These are phyloP conservation scores for Vanderwaltozyma tropicalis DNA, from an alignment of 805 yeast species.

Conservation along the genomic window DNA sequence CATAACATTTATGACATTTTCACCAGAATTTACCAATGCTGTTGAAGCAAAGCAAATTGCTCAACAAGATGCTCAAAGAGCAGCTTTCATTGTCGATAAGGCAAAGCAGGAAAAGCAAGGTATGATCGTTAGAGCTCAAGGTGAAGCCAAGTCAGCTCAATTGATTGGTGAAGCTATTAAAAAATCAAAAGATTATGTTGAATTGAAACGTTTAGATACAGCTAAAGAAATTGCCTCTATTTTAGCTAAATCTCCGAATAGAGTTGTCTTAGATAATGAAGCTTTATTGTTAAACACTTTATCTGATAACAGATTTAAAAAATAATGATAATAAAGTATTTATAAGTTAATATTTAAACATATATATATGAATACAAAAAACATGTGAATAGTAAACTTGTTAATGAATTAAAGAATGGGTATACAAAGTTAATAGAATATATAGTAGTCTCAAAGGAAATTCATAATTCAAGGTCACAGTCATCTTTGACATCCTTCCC, in stretches of 20 bases:
- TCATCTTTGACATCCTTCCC: neutral
- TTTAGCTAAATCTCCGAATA: conserved; percentile 80
- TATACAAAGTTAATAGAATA: neutral
- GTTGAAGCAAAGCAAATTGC: conserved; percentile 99
- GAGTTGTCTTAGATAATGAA: conserved; percentile 82
- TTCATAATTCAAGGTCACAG: neutral
- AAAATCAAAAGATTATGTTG: conserved; percentile 91
- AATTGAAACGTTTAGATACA: conserved; percentile 91
- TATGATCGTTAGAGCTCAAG: conserved; percentile 91
- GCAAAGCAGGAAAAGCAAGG: conserved; percentile 98
- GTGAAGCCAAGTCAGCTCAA: conserved; percentile 97
- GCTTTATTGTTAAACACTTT: conserved; percentile 84
- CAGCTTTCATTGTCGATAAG: conserved; percentile 92
- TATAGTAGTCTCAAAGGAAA: no score
- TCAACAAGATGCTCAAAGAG: conserved; percentile 98
- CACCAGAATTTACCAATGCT: conserved; percentile 95
- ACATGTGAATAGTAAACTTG: conserved; percentile 2
- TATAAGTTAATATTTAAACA: neutral
- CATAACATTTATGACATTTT: conserved; percentile 90
- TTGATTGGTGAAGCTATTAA: conserved; percentile 98
- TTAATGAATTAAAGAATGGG: neutral
- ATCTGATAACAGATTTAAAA: conserved; percentile 50
- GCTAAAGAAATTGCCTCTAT: conserved; percentile 91
- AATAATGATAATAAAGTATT: conserved; percentile 1
- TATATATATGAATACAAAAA: neutral